Evolutionary conservation across 2,329 filamentous ascomycete genomes (phyloP).

Genomic region (Periconia digitata): DNA sequence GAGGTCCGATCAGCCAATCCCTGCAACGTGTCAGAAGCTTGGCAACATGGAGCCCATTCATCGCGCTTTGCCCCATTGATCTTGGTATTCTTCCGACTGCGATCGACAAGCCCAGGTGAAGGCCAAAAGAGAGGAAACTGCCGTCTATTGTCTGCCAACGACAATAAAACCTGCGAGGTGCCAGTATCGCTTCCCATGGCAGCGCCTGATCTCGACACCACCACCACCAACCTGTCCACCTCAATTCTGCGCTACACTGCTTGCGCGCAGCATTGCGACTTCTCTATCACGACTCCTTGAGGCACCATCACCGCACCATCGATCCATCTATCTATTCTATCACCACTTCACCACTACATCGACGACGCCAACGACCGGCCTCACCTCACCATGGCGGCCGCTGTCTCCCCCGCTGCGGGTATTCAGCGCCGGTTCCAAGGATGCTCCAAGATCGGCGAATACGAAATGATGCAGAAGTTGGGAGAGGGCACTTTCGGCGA

Average conservation of each 20-base stretch:
- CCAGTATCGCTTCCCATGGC: conserved; percentile 16
- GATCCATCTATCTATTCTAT: neutral
- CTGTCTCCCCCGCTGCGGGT: conserved; percentile 51
- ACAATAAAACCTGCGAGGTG: neutral
- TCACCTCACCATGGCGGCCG: conserved; percentile 19
- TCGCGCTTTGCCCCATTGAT: conserved; percentile 1
- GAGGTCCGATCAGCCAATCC: conserved; percentile 16
- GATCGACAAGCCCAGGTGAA: neutral
- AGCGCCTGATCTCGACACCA: conserved; percentile 8
- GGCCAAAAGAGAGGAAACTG: conserved; percentile 3
- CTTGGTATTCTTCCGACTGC: neutral
- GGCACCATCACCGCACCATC: conserved; percentile 11
- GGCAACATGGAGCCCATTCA: neutral
- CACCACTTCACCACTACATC: conserved; percentile 2
- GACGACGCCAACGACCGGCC: neutral
- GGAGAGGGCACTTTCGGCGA: conserved; percentile 97
- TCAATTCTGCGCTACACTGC: conserved; percentile 5
- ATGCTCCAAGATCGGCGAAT: conserved; percentile 80
- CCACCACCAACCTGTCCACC: conserved; percentile 13
- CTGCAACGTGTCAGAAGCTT: neutral
- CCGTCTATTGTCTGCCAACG: conserved; percentile 5
- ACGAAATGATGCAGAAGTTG: conserved; percentile 78
- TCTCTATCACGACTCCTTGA: conserved; percentile 8
- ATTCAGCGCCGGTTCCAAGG: conserved; percentile 68
- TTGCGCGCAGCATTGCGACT: conserved; percentile 7